Percentiles rank a stretch among this genome's conserved stretches.
phyloP scores from a whole-genome alignment of 148 eudicot species.

The Bassia scoparia region DNA sequence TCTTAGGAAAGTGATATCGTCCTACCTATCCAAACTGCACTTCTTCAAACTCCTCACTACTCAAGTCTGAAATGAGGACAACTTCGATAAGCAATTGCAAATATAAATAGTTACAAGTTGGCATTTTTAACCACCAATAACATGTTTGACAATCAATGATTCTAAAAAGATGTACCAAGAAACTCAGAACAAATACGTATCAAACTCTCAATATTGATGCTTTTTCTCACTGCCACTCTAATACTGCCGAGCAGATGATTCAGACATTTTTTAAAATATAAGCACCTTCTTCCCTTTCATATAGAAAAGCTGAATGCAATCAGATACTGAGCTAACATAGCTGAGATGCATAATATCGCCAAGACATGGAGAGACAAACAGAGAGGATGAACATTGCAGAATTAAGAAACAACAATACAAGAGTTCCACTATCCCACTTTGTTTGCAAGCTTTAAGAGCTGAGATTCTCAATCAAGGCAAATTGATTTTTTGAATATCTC shows the following conservation, averaged over 20 bases:
- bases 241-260: not conserved
- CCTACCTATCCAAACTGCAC: constrained; percentile 78
- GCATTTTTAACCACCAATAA: no score
- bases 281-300: not conserved
- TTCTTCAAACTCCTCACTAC: constrained; percentile 72
- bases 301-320: not conserved
- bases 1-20: not conserved
- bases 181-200: no score
- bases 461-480: no score
- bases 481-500: no score
- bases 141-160: not conserved
- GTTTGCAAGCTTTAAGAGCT: no score
- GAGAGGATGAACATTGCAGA: no score
- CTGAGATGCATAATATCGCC: no score
- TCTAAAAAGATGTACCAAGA: constrained; percentile 3
- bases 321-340: no score
- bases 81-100: not conserved
- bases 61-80: constrained; percentile 52
- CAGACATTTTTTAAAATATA: not conserved
- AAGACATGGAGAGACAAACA: no score
- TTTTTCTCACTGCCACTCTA: not conserved
- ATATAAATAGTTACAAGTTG: no score
- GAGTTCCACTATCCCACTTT: no score
- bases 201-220: not conserved
- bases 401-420: no score